Conservation (phyloP, 305 asterid species). For the Fraxinus latifolia region DNA sequence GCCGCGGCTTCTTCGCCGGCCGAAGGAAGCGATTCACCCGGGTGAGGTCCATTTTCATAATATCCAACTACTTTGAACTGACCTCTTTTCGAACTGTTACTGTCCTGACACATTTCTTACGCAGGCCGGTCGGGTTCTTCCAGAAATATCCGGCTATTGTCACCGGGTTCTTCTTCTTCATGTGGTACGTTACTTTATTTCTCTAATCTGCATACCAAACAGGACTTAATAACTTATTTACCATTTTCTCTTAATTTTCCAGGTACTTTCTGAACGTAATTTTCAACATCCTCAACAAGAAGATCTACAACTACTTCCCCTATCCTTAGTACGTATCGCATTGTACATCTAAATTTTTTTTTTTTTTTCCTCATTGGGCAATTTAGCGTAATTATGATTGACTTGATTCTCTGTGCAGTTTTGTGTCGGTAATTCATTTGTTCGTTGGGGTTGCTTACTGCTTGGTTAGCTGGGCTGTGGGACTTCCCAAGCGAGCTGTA, state of each 20-base stretch:
- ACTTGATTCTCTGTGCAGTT: conserved; percentile 39
- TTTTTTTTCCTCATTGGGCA: background rate
- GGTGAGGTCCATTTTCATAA: conserved; percentile 66
- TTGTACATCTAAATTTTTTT: background rate
- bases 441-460: conserved; percentile 89
- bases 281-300: conserved; percentile 97
- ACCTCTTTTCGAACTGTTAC: background rate
- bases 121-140: conserved; percentile 75
- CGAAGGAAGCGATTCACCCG: conserved; percentile 72
- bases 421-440: conserved; percentile 87
- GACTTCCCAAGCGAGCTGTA: conserved; percentile 98
- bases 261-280: conserved; percentile 97
- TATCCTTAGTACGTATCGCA: conserved; percentile 77
- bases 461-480: conserved; percentile 73
- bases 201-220: background rate
- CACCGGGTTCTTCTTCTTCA: conserved; percentile 97
- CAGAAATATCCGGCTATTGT: conserved; percentile 65
- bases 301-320: conserved; percentile 97
- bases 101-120: conserved; percentile 19
- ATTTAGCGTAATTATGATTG: background rate
- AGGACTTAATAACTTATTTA: conserved; percentile 20
- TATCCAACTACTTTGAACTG: conserved; percentile 25
- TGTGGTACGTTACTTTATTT: conserved; percentile 60
- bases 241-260: conserved; percentile 22
- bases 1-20: conserved; percentile 79